phyloP scores from a whole-genome alignment of 371 early-diverging fungal species.

The Apophysomyces trapeziformis region DNA sequence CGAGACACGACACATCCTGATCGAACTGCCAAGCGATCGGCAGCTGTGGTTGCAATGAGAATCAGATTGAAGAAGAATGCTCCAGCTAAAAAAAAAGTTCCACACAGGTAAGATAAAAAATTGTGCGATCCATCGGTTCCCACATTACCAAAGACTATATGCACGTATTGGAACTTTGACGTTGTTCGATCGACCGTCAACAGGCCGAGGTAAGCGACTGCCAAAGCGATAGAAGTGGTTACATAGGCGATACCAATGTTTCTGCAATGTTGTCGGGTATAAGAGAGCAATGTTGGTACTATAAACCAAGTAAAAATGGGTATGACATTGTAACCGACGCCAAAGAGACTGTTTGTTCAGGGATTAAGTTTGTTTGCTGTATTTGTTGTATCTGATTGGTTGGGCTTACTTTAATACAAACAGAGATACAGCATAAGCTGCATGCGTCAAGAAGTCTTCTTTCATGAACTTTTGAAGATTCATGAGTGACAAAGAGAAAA shows the following conservation, averaged over 20 bases:
- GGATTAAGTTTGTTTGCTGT: too few species aligned
- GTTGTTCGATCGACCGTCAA: conserved; percentile 13
- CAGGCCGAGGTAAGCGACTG: conserved; percentile 25
- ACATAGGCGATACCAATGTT: conserved; percentile 22
- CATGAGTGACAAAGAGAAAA: neutral
- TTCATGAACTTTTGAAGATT: neutral
- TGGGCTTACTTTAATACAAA: neutral
- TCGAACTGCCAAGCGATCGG: conserved; percentile 21
- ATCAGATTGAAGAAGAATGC: conserved; percentile 17
- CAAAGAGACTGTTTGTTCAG: conserved; percentile 27
- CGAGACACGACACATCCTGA: conserved; percentile 17
- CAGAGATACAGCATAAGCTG: neutral
- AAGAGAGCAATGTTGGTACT: conserved; percentile 28
- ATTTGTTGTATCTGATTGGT: too few species aligned
- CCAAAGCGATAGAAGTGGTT: conserved; percentile 15
- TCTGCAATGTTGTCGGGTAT: conserved; percentile 25
- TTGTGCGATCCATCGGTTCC: too few species aligned
- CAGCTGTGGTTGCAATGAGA: conserved; percentile 7
- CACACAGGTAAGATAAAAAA: neutral
- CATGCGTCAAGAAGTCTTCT: neutral
- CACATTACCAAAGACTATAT: conserved; percentile 20
- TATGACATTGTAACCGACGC: conserved; percentile 38
- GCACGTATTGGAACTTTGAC: conserved; percentile 22
- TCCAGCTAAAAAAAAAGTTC: neutral
- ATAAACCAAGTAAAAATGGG: conserved; percentile 32